Percentiles rank a stretch among this genome's conserved stretches.
These are phyloP conservation scores for Pulchroboletus neoregius DNA, from an alignment of 1,284 basidiomycete genomes.

Conservation along the genomic window DNA sequence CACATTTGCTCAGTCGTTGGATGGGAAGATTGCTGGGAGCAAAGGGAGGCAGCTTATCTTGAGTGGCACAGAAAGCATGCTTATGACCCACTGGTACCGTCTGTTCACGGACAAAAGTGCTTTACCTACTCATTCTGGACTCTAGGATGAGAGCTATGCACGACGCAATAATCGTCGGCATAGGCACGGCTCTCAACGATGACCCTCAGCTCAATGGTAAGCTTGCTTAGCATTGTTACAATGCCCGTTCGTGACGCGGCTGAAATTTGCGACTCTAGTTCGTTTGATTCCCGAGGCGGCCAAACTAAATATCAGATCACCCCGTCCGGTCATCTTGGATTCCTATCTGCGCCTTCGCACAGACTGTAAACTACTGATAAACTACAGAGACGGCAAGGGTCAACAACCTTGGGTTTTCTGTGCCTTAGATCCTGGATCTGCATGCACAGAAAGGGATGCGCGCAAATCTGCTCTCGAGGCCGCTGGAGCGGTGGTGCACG, in stretches of 20 bases:
- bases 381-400: slow-evolving; percentile 58
- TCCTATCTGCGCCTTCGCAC: slow-evolving; percentile 63
- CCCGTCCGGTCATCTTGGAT: slow-evolving; percentile 86
- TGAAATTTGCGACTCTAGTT: slow-evolving; percentile 39
- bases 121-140: slow-evolving; percentile 6
- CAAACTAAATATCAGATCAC: slow-evolving; percentile 45
- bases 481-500: slow-evolving; percentile 54
- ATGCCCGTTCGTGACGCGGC: background rate
- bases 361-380: slow-evolving; percentile 71
- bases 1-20: slow-evolving; percentile 94
- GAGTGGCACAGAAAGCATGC: slow-evolving; percentile 84
- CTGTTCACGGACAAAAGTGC: background rate
- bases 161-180: slow-evolving; percentile 88
- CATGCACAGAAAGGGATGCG: slow-evolving; percentile 35
- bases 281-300: slow-evolving; percentile 41
- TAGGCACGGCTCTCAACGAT: slow-evolving; percentile 88
- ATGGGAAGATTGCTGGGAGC: slow-evolving; percentile 86
- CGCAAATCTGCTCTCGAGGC: slow-evolving; percentile 44
- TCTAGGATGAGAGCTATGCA: slow-evolving; percentile 83
- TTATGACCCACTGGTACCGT: slow-evolving; percentile 90
- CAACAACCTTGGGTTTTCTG: slow-evolving; percentile 76
- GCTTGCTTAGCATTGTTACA: slow-evolving; percentile 27
- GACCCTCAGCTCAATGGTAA: slow-evolving; percentile 90
- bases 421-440: slow-evolving; percentile 22
- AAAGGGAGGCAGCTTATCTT: slow-evolving; percentile 75